A percentile compares a stretch with the other conserved stretches of the same genome.
Evolutionary conservation across 257 asterid species (phyloP).

Genomic region (Leonotis leonurus): DNA sequence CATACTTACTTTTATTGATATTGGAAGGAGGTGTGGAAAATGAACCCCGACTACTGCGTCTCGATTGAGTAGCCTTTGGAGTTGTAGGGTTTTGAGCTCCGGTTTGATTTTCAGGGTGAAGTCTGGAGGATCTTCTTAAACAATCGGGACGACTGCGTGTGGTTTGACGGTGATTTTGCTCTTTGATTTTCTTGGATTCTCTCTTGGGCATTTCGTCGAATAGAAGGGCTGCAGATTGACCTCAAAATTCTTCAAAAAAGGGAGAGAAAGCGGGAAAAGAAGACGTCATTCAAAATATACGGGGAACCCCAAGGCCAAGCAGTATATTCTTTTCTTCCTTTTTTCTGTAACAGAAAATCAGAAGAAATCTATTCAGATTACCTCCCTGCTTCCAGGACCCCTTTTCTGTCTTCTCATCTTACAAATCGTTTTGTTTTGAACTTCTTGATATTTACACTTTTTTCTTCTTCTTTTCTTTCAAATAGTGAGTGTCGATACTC

Average conservation of each 20-base stretch:
- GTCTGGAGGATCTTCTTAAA: slow-evolving; percentile 58
- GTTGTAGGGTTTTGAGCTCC: slow-evolving; percentile 12
- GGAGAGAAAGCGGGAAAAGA: background rate
- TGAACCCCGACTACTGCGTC: slow-evolving; percentile 13
- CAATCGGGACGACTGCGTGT: no score
- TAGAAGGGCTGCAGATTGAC: slow-evolving; percentile 16
- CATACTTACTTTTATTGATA: slow-evolving; percentile 15
- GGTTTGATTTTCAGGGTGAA: slow-evolving; percentile 19
- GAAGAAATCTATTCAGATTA: no score
- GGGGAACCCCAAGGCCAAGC: no score
- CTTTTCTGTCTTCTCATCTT: no score
- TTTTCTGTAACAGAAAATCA: no score
- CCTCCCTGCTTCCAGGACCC: no score
- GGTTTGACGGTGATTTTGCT: no score
- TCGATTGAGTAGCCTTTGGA: slow-evolving; percentile 18
- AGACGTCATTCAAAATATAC: background rate
- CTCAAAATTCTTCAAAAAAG: background rate
- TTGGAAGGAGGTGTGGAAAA: slow-evolving; percentile 25
- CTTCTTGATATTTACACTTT: no score
- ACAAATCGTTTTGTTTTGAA: no score
- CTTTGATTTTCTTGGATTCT: slow-evolving; percentile 20
- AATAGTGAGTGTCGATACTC: no score
- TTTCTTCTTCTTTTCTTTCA: no score
- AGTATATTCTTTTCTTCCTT: background rate
- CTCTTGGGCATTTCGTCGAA: slow-evolving; percentile 56